Evolutionary conservation across 345 rosid genomes (phyloP).

Genomic region (Bruguiera parviflora): DNA sequence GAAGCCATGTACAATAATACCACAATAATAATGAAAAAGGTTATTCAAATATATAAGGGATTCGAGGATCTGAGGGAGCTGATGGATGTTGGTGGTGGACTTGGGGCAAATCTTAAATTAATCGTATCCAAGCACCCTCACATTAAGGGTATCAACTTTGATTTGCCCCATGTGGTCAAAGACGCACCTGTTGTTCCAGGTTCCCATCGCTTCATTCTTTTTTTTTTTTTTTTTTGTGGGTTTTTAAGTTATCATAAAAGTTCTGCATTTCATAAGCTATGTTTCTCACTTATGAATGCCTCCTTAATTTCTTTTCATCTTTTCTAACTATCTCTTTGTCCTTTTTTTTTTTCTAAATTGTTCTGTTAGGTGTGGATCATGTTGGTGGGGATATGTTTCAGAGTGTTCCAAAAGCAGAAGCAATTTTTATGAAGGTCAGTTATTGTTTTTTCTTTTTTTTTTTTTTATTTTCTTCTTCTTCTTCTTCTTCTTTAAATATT

Average conservation of each 20-base stretch:
- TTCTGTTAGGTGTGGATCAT: slow-evolving; percentile 24
- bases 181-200: slow-evolving; percentile 21
- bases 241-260: no score
- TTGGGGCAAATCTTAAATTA: slow-evolving; percentile 14
- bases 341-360: neutral
- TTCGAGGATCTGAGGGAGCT: slow-evolving; percentile 8
- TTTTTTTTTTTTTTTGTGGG: no score
- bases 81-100: slow-evolving; percentile 21
- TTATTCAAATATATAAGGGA: slow-evolving; percentile 12
- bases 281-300: neutral
- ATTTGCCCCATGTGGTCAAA: slow-evolving; percentile 16
- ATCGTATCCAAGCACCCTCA: slow-evolving; percentile 19
- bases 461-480: neutral
- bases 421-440: slow-evolving; percentile 26
- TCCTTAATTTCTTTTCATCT: neutral
- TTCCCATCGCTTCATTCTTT: neutral
- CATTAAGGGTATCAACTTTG: slow-evolving; percentile 23
- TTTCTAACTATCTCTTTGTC: neutral
- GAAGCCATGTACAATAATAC: neutral
- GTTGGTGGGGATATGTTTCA: slow-evolving; percentile 30
- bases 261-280: neutral
- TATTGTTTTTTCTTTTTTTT: neutral
- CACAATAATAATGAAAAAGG: neutral
- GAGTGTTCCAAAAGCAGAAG: slow-evolving; percentile 22
- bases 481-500: neutral